Percentiles rank a stretch among this genome's conserved stretches.
phyloP scores from a whole-genome alignment of 768 basidiomycete genomes.

The Phlebiopsis flavidoalba region DNA sequence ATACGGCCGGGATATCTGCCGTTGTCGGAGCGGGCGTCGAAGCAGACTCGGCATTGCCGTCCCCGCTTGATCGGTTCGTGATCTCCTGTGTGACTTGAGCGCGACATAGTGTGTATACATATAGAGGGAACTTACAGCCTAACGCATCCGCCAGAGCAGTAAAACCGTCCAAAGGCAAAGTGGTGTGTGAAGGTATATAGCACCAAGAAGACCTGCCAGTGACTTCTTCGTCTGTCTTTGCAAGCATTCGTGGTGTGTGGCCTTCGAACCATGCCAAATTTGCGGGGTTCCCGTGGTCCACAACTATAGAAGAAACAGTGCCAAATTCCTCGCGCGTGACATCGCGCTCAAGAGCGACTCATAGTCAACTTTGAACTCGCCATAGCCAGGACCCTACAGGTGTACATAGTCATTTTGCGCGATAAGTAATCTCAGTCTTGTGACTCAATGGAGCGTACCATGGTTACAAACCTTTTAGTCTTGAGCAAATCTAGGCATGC shows the following conservation, averaged over 20 bases:
- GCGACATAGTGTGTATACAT: neutral
- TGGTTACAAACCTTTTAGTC: conserved; percentile 75
- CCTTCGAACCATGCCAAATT: conserved; percentile 86
- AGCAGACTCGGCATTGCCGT: conserved; percentile 20
- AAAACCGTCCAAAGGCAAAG: conserved; percentile 77
- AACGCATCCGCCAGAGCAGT: conserved; percentile 74
- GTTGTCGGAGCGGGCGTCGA: conserved; percentile 15
- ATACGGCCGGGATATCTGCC: conserved; percentile 11
- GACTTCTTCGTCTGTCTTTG: conserved; percentile 71
- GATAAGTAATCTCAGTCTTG: neutral
- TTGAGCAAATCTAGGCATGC: conserved; percentile 82
- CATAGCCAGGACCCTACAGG: conserved; percentile 62
- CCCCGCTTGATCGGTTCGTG: conserved; percentile 46
- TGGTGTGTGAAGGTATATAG: conserved; percentile 58
- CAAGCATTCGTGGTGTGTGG: conserved; percentile 51
- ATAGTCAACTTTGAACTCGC: conserved; percentile 78
- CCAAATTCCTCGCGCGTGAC: conserved; percentile 53
- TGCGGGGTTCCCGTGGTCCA: conserved; percentile 80
- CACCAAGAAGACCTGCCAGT: conserved; percentile 26
- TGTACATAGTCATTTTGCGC: neutral
- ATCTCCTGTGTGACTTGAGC: conserved; percentile 43
- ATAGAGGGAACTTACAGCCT: conserved; percentile 58
- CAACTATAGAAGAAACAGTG: conserved; percentile 56
- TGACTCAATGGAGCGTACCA: conserved; percentile 33
- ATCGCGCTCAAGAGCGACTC: conserved; percentile 81